Base-by-base conservation (phyloP, 345 rosid genomes). In the Aquilaria sinensis region DNA sequence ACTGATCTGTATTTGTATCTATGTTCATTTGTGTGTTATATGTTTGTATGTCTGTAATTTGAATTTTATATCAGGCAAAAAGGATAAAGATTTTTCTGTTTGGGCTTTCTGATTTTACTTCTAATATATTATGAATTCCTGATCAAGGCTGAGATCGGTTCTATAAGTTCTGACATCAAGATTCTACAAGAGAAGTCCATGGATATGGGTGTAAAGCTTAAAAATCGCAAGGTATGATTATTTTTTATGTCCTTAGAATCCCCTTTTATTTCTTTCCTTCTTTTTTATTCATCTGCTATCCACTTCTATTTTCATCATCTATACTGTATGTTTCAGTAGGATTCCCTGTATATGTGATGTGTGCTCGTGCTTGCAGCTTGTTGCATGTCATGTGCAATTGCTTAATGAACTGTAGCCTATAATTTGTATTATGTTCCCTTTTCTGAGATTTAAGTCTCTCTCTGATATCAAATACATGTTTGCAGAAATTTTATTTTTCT, bases 131-230 rank as follows among this genome's bases (percentile, higher is more conserved):
- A 31, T 33, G 37, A 56, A 58, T 52, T 65, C 66, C 60, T 71
- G 9, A 73, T 59, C 58, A 76, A 94, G 97, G 81, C 74, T 71
- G 97, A 88, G 81, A 94, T 94, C 75, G 97, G 97, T 70, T 90
- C 97, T 62, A 94, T 94, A 72, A 88, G 99, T 75, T 90, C 96
- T 47, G 97, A 94, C 83, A 94, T 94, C 47, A 94, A 90, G 67
- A 77, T 90, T 75, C 97, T 94, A 60, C 97, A 94, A 71, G 99
- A 94, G 81, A 90, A 91, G 73, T 94, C 97, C 45, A 94, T 94
- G 99, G 99, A 94, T 78, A 94, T 94, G 97, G 97, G 99, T 67
- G 80, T 94, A 75, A 88, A 85, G 83, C 77, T 94, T 77, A 94
- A 88, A 78, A 94, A 94, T 71, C 96, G 99, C 74, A 94, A 93